Percentiles rank a stretch among this genome's conserved stretches.
These are phyloP conservation scores for Xylaria arbuscula DNA, from an alignment of 2,329 filamentous ascomycete species.

Conservation along the genomic window DNA sequence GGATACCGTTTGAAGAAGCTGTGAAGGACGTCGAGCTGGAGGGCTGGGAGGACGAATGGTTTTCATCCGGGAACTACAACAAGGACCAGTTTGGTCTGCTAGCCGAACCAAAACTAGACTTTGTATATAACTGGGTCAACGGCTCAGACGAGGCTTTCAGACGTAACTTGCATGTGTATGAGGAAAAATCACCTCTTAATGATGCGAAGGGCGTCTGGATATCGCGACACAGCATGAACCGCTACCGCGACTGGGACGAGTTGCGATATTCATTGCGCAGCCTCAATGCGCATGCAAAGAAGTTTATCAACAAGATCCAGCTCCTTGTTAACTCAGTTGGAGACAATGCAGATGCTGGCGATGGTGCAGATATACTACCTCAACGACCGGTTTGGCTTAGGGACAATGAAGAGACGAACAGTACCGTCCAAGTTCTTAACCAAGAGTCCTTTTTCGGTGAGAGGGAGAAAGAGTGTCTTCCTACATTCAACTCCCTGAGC, in stretches of 20 bases:
- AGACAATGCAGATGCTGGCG: constrained; percentile 41
- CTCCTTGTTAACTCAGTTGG: constrained; percentile 56
- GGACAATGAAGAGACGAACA: constrained; percentile 7
- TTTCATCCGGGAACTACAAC: constrained; percentile 51
- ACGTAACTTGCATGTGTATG: constrained; percentile 53
- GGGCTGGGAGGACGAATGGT: constrained; percentile 58
- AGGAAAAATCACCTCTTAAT: constrained; percentile 55
- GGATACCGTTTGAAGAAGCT: constrained; percentile 54
- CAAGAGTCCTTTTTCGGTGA: constrained; percentile 58
- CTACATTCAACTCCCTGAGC: constrained; percentile 55
- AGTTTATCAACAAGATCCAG: constrained; percentile 57
- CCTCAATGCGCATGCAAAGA: constrained; percentile 54
- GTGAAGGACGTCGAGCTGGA: constrained; percentile 52
- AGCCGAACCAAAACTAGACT: constrained; percentile 56
- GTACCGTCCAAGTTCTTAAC: constrained; percentile 52
- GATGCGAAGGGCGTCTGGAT: constrained; percentile 56
- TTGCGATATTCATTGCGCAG: constrained; percentile 58
- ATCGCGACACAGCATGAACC: constrained; percentile 54
- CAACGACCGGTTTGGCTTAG: constrained; percentile 48
- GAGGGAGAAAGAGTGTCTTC: constrained; percentile 53
- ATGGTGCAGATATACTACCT: constrained; percentile 42
- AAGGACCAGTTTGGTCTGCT: constrained; percentile 48
- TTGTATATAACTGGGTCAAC: constrained; percentile 59
- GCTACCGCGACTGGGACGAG: constrained; percentile 59
- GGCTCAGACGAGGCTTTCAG: constrained; percentile 55